These are phyloP conservation scores for Septoria petroselini DNA, from an alignment of 2,329 filamentous ascomycete species.

Conservation along the genomic window DNA sequence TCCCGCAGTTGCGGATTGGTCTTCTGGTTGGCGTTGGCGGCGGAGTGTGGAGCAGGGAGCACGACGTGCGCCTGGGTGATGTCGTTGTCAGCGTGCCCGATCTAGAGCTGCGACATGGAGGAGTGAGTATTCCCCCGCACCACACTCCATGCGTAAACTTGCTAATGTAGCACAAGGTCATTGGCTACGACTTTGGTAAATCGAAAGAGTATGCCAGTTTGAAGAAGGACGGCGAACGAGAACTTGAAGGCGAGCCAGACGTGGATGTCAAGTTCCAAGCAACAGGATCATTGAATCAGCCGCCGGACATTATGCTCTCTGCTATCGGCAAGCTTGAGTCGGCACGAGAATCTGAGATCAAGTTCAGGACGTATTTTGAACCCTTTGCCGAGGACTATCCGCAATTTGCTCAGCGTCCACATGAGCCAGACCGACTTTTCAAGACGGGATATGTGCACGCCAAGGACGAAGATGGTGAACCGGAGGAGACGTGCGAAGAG, in stretches of 20 bases:
- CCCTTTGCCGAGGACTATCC: neutral
- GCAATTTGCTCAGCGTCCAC: neutral
- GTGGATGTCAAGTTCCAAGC: too few species aligned
- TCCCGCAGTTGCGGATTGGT: conserved; percentile 21
- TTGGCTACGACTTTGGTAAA: conserved; percentile 8
- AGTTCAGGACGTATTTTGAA: neutral
- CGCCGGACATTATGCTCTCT: neutral
- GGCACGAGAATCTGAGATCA: neutral
- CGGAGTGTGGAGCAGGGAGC: conserved; percentile 25
- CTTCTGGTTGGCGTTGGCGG: conserved; percentile 28
- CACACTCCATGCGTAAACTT: too few species aligned
- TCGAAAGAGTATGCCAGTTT: too few species aligned
- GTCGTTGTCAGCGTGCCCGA: conserved; percentile 31
- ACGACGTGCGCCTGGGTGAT: conserved; percentile 34
- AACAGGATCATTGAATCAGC: too few species aligned
- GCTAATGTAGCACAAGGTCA: conserved; percentile 18
- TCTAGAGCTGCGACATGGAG: conserved; percentile 18
- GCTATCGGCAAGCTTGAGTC: neutral
- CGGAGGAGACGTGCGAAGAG: conserved; percentile 5
- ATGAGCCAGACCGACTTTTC: neutral
- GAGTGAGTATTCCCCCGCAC: neutral
- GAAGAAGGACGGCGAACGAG: too few species aligned
- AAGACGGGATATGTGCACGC: neutral
- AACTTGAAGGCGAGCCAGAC: too few species aligned
- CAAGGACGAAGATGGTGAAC: too few species aligned